phyloP scores from a whole-genome alignment of 2,329 filamentous ascomycete genomes.

The Paraphoma chrysanthemicola region DNA sequence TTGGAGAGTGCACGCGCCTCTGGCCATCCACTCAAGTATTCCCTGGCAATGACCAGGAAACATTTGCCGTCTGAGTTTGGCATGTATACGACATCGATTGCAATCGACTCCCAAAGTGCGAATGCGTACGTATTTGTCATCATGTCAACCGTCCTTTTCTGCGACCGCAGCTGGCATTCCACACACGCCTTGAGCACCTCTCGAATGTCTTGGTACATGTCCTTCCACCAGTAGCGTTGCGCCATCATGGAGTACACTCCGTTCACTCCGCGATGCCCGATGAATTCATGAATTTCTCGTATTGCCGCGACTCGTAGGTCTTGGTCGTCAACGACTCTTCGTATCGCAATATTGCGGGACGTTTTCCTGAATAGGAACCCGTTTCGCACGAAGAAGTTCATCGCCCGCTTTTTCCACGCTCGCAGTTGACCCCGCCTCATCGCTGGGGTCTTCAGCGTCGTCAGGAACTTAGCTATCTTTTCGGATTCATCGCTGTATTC shows the following conservation, averaged over 20 bases:
- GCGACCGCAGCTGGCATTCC: neutral
- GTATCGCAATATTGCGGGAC: too few species aligned
- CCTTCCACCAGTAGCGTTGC: neutral
- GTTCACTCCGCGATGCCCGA: too few species aligned
- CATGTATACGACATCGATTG: constrained; percentile 1
- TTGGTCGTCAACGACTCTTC: too few species aligned
- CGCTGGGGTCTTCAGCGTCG: too few species aligned
- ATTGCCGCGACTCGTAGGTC: too few species aligned
- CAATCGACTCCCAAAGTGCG: neutral
- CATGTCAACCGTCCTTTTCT: neutral
- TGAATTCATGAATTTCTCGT: too few species aligned
- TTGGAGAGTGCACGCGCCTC: neutral
- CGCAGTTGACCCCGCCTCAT: too few species aligned
- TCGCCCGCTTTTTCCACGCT: too few species aligned
- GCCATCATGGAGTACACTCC: neutral
- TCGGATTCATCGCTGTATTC: too few species aligned
- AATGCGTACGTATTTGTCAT: neutral
- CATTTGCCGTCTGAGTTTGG: neutral
- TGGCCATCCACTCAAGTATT: neutral
- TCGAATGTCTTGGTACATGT: neutral
- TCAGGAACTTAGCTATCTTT: too few species aligned
- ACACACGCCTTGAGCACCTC: neutral
- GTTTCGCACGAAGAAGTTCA: too few species aligned
- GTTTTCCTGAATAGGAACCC: too few species aligned
- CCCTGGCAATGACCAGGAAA: neutral